These are phyloP conservation scores for Chlamydomonas sp. DNA, from an alignment of 139 green algal genomes.

Conservation along the genomic window DNA sequence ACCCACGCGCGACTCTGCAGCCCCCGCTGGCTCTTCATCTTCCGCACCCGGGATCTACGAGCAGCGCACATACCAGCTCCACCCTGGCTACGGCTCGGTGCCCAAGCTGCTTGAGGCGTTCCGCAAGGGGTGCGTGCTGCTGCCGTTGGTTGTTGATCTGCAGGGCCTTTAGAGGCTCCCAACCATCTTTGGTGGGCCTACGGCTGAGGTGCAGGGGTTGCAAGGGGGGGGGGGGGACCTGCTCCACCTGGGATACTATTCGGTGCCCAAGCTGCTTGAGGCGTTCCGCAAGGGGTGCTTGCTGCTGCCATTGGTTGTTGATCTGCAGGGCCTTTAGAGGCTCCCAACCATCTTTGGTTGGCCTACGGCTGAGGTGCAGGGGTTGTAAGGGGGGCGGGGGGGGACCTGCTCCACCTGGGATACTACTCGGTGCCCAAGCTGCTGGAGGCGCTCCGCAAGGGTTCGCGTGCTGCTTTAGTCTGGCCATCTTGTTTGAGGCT, in stretches of 20 bases:
- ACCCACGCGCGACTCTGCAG: conserved; percentile 21
- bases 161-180: conserved; percentile 4
- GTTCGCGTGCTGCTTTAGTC: too few species aligned
- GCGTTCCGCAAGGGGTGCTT: conserved; percentile 48
- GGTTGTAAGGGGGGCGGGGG: too few species aligned
- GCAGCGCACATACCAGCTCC: conserved; percentile 65
- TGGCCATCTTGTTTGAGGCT: too few species aligned
- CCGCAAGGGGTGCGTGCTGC: conserved; percentile 43
- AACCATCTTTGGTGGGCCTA: too few species aligned
- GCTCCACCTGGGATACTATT: conserved; percentile 65
- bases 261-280: conserved; percentile 57
- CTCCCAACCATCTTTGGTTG: conserved; percentile 2
- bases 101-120: conserved; percentile 58
- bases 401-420: conserved; percentile 68
- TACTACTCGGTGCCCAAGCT: conserved; percentile 67
- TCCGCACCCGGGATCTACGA: conserved; percentile 47
- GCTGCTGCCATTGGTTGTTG: conserved; percentile 17
- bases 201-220: too few species aligned
- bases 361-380: too few species aligned
- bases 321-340: background rate
- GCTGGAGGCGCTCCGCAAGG: conserved; percentile 40
- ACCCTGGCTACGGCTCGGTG: conserved; percentile 64
- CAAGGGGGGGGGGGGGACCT: too few species aligned
- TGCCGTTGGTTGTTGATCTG: background rate
- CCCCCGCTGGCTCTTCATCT: background rate